These are phyloP conservation scores for Naganishia randhawae DNA, from an alignment of 768 basidiomycete genomes.

Conservation along the genomic window DNA sequence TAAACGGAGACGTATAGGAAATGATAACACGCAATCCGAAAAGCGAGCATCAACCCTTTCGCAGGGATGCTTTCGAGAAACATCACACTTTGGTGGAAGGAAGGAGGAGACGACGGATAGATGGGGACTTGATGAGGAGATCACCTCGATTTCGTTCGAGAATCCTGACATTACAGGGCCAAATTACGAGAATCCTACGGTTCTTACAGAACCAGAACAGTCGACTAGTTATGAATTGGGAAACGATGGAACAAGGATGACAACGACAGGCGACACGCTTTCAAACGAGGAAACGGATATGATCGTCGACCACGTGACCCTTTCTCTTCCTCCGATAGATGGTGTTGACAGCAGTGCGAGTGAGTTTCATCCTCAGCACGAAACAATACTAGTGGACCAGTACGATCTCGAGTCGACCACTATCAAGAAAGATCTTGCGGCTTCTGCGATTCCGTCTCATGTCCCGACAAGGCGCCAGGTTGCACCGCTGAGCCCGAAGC, in stretches of 20 bases:
- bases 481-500: constrained; percentile 12
- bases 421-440: background rate
- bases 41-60: background rate
- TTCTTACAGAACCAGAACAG: background rate
- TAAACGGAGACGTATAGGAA: constrained; percentile 2
- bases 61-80: background rate
- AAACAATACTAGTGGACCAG: background rate
- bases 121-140: constrained; percentile 15
- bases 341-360: background rate
- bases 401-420: background rate
- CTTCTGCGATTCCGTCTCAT: constrained; percentile 1
- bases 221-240: constrained; percentile 4
- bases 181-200: background rate
- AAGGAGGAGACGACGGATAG: background rate
- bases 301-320: background rate
- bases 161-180: background rate
- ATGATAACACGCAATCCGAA: background rate
- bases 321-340: background rate
- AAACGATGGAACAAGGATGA: constrained; percentile 3
- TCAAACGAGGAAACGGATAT: constrained; percentile 3
- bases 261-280: background rate
- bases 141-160: background rate
- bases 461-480: background rate
- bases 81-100: background rate
- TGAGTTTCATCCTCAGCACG: background rate